Evolutionary conservation across 148 eudicot genomes (phyloP), one percentile per base, ranked within the genome.

Genomic region (Nepenthes mirabilis): DNA sequence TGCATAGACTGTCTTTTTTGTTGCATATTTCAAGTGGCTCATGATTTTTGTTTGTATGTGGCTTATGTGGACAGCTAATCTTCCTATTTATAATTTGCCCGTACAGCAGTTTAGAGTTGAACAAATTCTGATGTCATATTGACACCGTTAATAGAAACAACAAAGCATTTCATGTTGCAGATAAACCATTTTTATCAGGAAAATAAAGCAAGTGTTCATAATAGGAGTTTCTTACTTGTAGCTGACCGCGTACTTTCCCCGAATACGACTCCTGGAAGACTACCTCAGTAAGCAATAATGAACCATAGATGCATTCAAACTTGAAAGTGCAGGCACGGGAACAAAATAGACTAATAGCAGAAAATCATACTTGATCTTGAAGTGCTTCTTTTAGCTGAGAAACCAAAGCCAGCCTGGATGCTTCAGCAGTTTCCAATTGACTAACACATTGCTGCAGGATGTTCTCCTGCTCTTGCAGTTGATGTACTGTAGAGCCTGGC

Each of bases 321-420:
- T 55, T 3, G 47, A 12, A 47, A 65, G 43, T 37, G 33, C 48
- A 47, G 61, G 5, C 10, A 36, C 40, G 6, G 2, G 33, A 36
- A 50, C 33, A 51, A 49, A 37, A 68, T 23, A 2, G 37, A 58
- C 45, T 9, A 57, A 11, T 43, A 33, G 6, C 14, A 55, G 9
- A 63, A 52, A 59, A 57, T 14, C 68, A 63, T 79, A 93, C 98
- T 75, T 93, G 94, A 64, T 88, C 96, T 57, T 72, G 73, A 66
- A 88, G 78, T 58, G 96, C 98, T 59, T 82, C 95, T 70, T 73
- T 83, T 59, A 93, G 86, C 74, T 82, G 77, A 60, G 83, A 82
- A 72, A 79, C 77, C 75, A 93, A 69, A 40, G 79, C 63, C 47
- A 47, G 70, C 73, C 96, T 77, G 51, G 76, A 71, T 64, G 80